Percentiles rank a stretch among this genome's conserved stretches.
phyloP scores from a whole-genome alignment of 345 rosid species.

The Eucalyptus tenuipes region DNA sequence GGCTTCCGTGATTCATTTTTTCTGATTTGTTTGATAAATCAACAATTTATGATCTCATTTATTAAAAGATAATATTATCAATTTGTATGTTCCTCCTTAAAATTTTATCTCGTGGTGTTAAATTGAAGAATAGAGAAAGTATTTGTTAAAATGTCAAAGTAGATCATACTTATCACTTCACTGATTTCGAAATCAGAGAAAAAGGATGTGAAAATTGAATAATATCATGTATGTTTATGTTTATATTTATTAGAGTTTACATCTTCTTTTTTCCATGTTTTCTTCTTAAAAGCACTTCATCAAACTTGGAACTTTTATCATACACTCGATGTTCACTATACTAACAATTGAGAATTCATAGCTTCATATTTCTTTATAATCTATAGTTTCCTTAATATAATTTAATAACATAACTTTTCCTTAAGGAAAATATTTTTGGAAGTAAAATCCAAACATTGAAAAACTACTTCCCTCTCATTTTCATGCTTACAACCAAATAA shows the following conservation, averaged over 20 bases:
- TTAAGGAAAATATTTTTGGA: not conserved
- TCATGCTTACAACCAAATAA: no score
- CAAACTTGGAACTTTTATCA: not conserved
- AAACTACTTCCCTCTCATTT: no score
- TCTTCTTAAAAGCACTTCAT: not conserved
- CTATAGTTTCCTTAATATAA: not conserved
- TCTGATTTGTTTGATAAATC: no score
- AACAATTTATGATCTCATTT: no score
- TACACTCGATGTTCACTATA: not conserved
- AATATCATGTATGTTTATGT: not conserved
- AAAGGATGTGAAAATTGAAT: not conserved
- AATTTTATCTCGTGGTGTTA: not conserved
- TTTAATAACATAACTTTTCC: not conserved
- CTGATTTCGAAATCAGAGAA: not conserved
- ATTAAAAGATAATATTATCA: no score
- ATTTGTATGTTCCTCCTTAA: not conserved
- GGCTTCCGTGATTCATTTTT: no score
- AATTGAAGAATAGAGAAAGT: not conserved
- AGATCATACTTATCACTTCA: not conserved
- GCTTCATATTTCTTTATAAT: not conserved
- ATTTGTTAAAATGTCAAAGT: no score
- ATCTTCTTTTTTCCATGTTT: not conserved
- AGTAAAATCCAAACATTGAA: not conserved
- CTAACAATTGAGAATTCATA: not conserved
- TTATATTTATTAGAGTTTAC: not conserved